Percentiles rank a stretch among this genome's conserved stretches.
Evolutionary conservation across 164 flowering plant species (phyloP).

Genomic region (Chimonanthus salicifolius): DNA sequence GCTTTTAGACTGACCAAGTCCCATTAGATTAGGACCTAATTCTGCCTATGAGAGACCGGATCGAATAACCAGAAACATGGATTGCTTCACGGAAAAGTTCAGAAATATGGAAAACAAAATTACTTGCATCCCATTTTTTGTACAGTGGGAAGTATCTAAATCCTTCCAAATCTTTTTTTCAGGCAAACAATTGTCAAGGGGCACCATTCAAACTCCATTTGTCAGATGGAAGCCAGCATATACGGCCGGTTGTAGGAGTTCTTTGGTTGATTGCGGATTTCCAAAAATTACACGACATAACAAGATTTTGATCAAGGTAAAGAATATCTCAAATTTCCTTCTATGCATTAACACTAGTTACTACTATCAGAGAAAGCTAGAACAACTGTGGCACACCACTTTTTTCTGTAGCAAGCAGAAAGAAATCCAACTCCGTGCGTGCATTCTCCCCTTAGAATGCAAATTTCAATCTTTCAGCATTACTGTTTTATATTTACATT

Average conservation of each 20-base stretch:
- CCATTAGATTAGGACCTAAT: too few species aligned
- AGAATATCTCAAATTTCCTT: not conserved
- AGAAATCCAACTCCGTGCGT: too few species aligned
- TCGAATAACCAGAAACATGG: too few species aligned
- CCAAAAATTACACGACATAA: constrained; percentile 9
- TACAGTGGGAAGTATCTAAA: too few species aligned
- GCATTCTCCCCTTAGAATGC: not conserved
- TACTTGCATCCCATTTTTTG: too few species aligned
- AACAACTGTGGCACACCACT: not conserved
- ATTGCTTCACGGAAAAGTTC: too few species aligned
- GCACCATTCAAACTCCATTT: constrained; percentile 5
- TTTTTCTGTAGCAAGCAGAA: not conserved
- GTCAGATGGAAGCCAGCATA: constrained; percentile 8
- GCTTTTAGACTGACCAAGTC: too few species aligned
- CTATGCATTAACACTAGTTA: not conserved
- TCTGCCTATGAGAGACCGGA: too few species aligned
- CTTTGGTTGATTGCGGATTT: constrained; percentile 11
- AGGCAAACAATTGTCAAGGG: constrained; percentile 16
- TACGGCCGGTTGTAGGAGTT: not conserved
- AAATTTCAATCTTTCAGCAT: too few species aligned
- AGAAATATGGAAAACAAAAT: too few species aligned
- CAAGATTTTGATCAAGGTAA: constrained; percentile 12
- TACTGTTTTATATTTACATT: not conserved
- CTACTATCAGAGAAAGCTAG: too few species aligned
- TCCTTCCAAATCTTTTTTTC: not conserved